Evolutionary conservation across 2,329 filamentous ascomycete genomes (phyloP), one percentile per base, ranked within the genome.

Genomic region (Trichophyton mentagrophytes): DNA sequence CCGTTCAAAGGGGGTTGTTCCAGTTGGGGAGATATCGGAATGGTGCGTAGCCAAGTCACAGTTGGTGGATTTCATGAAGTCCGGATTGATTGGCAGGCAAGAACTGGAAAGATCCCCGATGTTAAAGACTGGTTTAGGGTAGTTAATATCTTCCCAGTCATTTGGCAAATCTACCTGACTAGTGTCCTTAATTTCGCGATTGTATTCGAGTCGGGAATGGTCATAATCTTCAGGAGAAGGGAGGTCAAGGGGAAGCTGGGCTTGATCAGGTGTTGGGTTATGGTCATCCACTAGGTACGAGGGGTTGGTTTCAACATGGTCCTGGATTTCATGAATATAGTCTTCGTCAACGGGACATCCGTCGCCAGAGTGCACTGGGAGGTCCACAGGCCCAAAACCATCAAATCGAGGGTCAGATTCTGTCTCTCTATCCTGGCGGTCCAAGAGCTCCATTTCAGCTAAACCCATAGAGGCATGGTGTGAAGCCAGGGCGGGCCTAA

Each of bases 11-110:
- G 27, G 5, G 11, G 20, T 22, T 36, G 20, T 22, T 36, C 33
- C n/a, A 20, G 49, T 13, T 25, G 49, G 3, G 3, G 22, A 53
- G 22, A 25, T 30, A 53, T n/a, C 11, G 11, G 7, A 15, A 55
- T 55, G 13, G 3, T 55, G 6, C 3, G 15, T 9, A 33, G 49
- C 25, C 20, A 55, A 13, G 25, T 55, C n/a, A 13, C 25, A n/a
- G 13, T 33, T n/a, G 17, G 27, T 4, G 25, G 25, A 13, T n/a
- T 55, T 36, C n/a, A 36, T 36, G 25, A 55, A 55, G 15, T 20
- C 49, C n/a, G 49, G 49, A 17, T 59, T 59, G 9, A 58, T 58
- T n/a, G 56, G 56, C 30, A 58, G 56, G 20, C 33, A 22, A 17
- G 61, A 62, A 17, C 9, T 53, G 7, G 56, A 33, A 20, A 62